Conservation (phyloP, 768 basidiomycete species). For the Trametes cinnabarina region DNA sequence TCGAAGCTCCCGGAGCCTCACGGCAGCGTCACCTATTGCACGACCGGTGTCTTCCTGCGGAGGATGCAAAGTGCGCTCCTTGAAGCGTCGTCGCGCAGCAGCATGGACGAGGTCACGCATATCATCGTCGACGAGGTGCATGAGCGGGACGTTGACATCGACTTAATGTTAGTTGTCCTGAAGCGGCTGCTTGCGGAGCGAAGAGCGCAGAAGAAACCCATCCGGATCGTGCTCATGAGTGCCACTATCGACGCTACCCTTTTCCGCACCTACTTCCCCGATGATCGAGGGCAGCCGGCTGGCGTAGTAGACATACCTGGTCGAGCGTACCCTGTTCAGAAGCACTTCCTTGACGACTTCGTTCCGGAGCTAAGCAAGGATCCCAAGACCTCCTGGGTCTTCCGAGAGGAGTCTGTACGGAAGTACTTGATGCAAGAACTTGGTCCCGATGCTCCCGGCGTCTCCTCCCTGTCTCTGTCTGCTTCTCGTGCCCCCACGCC, state of each 20-base stretch:
- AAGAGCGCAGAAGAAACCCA: constrained; percentile 60
- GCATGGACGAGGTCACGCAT: constrained; percentile 80
- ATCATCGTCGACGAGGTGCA: constrained; percentile 95
- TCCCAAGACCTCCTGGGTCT: constrained; percentile 56
- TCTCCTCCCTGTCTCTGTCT: constrained; percentile 14
- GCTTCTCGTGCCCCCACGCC: constrained; percentile 17
- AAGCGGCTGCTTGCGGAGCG: constrained; percentile 79
- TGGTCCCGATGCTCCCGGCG: constrained; percentile 30
- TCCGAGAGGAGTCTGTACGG: constrained; percentile 63
- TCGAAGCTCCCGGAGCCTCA: constrained; percentile 71
- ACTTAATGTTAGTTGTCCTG: constrained; percentile 83
- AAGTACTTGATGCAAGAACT: constrained; percentile 75
- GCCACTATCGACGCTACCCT: constrained; percentile 91
- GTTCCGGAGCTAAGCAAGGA: constrained; percentile 46
- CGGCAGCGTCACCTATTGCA: constrained; percentile 90
- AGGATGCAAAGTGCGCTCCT: constrained; percentile 75
- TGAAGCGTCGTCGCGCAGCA: constrained; percentile 33
- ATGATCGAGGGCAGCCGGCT: constrained; percentile 57
- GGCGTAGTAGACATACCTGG: constrained; percentile 83
- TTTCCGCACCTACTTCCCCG: constrained; percentile 85
- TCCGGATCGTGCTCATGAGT: constrained; percentile 93
- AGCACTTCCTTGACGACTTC: constrained; percentile 79
- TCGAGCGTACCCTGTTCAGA: constrained; percentile 84
- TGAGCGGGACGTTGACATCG: constrained; percentile 92
- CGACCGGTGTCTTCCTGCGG: constrained; percentile 87